phyloP scores from a whole-genome alignment of 129 eudicot species.

The Apium graveolens region DNA sequence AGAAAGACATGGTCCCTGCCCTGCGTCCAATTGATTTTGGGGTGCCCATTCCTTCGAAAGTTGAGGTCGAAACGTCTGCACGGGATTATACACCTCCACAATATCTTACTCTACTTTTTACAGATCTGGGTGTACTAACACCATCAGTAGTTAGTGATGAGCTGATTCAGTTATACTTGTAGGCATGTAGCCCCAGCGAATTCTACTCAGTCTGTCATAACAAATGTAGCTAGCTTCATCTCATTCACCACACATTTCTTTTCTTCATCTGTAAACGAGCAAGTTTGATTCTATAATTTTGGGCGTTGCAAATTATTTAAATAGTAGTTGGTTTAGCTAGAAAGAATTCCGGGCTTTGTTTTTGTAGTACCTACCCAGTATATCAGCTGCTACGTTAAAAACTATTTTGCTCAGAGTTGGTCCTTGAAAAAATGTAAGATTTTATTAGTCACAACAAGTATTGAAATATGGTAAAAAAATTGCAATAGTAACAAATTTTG shows the following conservation, averaged over 20 bases:
- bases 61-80: constrained; percentile 86
- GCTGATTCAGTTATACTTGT: constrained; percentile 81
- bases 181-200: background rate
- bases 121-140: constrained; percentile 86
- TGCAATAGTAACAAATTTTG: background rate
- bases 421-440: background rate
- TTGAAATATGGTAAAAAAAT: background rate
- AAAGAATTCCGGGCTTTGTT: background rate
- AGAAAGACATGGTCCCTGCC: constrained; percentile 97
- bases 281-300: background rate
- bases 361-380: background rate
- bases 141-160: constrained; percentile 95
- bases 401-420: too few species aligned
- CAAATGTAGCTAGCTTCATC: background rate
- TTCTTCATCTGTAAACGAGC: background rate
- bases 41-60: constrained; percentile 88
- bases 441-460: background rate
- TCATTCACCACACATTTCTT: background rate
- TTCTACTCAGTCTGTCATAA: background rate
- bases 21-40: constrained; percentile 85
- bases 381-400: background rate
- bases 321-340: background rate
- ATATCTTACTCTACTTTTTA: constrained; percentile 77
- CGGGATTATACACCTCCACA: constrained; percentile 96
- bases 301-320: background rate